Evolutionary conservation across 495 filamentous ascomycete genomes (phyloP).

Genomic region (Penicillium nucicola): DNA sequence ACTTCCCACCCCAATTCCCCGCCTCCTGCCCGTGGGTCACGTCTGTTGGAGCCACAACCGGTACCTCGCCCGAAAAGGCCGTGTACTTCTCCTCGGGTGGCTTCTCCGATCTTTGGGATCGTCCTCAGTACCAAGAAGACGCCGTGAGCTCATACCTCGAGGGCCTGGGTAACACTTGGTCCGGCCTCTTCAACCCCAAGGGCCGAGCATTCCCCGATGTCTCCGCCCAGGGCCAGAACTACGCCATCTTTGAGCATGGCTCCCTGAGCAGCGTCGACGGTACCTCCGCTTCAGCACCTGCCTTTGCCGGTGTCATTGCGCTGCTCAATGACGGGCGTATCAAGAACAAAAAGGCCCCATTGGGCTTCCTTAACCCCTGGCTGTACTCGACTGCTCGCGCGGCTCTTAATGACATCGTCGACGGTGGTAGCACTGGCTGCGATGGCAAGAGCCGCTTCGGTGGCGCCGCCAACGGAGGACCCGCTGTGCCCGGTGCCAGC

Average conservation of each 20-base stretch:
- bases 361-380: constrained; percentile 78
- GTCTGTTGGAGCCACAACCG: constrained; percentile 63
- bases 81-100: constrained; percentile 60
- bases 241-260: constrained; percentile 53
- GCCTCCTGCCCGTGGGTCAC: constrained; percentile 73
- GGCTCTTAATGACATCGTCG: constrained; percentile 62
- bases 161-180: constrained; percentile 42
- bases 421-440: constrained; percentile 61
- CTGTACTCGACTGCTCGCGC: constrained; percentile 53
- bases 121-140: constrained; percentile 57
- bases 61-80: constrained; percentile 55
- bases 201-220: constrained; percentile 76
- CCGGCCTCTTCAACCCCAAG: constrained; percentile 54
- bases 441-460: constrained; percentile 43
- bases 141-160: constrained; percentile 58
- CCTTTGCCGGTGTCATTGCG: constrained; percentile 59
- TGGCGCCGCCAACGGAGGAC: constrained; percentile 33
- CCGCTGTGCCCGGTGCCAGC: constrained; percentile 36
- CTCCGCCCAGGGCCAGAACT: constrained; percentile 57
- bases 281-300: constrained; percentile 64
- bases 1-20: constrained; percentile 69
- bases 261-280: constrained; percentile 51
- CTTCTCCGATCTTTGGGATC: constrained; percentile 63
- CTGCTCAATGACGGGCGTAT: constrained; percentile 68
- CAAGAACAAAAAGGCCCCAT: constrained; percentile 46